phyloP scores from a whole-genome alignment of 306 rosid genomes.

The Prunus kanzakura region DNA sequence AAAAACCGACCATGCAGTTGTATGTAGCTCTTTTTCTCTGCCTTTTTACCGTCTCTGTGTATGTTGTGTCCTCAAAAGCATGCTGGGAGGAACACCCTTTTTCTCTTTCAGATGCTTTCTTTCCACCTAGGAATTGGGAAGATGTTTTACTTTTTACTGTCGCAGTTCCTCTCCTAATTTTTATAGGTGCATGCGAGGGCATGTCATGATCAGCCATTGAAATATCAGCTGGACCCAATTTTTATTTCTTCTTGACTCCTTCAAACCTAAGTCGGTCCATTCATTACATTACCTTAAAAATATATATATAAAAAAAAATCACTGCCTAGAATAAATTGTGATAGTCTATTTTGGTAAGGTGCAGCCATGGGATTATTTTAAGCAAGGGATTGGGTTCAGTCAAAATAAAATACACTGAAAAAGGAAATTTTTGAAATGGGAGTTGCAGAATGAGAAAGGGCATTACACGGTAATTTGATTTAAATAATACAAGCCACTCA shows the following conservation, averaged over 20 bases:
- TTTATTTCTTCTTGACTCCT: neutral
- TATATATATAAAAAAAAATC: neutral
- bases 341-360: too few relatives aligned
- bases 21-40: neutral
- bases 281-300: neutral
- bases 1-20: neutral
- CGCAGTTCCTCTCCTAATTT: neutral
- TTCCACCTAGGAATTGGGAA: neutral
- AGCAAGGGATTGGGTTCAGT: neutral
- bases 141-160: neutral
- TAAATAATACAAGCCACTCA: neutral
- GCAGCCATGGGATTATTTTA: neutral
- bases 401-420: neutral
- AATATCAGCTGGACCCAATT: conserved; percentile 3
- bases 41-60: neutral
- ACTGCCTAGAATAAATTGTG: neutral
- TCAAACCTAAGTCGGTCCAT: neutral
- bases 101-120: neutral
- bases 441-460: neutral
- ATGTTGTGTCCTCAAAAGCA: neutral
- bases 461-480: neutral
- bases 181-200: neutral
- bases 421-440: neutral
- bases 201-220: neutral
- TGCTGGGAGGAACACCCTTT: neutral